These are phyloP conservation scores for Excoecaria agallocha DNA, from an alignment of 345 rosid species.

Conservation along the genomic window DNA sequence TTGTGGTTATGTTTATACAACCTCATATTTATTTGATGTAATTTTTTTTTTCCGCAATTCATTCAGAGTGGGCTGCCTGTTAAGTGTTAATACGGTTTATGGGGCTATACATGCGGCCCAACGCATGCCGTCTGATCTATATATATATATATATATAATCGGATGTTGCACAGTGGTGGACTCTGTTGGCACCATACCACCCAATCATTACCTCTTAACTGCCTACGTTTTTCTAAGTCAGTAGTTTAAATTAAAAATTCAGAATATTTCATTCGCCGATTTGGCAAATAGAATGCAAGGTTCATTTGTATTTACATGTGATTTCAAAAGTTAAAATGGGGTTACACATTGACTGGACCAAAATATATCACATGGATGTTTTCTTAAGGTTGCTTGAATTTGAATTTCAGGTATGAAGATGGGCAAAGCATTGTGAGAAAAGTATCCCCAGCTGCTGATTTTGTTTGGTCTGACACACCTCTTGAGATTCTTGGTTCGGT, in stretches of 20 bases:
- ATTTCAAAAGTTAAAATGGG: conserved; percentile 6
- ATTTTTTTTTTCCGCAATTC: neutral
- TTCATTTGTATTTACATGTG: neutral
- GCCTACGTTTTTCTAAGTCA: neutral
- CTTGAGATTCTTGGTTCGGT: conserved; percentile 90
- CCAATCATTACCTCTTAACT: neutral
- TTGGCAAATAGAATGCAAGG: neutral
- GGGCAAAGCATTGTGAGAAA: conserved; percentile 65
- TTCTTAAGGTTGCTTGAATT: conserved; percentile 2
- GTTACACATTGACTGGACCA: neutral
- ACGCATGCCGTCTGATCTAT: too few relatives aligned
- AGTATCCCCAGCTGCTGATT: conserved; percentile 75
- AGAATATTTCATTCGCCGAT: neutral
- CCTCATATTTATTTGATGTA: neutral
- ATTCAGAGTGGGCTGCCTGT: neutral
- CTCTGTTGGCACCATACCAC: too few relatives aligned
- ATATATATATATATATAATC: too few relatives aligned
- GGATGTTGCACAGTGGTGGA: too few relatives aligned
- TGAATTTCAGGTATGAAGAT: conserved; percentile 64
- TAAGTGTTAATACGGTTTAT: too few relatives aligned
- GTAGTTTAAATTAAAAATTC: neutral
- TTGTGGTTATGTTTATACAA: neutral
- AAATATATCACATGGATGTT: neutral
- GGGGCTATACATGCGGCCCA: too few relatives aligned
- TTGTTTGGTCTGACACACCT: conserved; percentile 77